phyloP scores from a whole-genome alignment of 345 rosid genomes.

The Lepidium aucheri region DNA sequence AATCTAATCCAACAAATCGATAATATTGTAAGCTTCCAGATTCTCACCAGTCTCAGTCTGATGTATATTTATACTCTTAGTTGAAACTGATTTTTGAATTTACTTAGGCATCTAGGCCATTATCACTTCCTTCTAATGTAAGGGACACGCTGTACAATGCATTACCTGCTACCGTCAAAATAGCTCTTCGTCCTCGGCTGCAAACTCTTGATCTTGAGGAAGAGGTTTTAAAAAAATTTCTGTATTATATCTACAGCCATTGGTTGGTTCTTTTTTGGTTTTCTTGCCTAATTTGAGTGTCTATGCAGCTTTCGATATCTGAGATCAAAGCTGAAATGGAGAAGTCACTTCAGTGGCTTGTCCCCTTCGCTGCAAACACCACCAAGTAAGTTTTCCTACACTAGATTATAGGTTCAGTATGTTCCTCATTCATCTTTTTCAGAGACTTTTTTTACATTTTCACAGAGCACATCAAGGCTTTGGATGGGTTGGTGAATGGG shows the following conservation, averaged over 20 bases:
- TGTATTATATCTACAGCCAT: background rate
- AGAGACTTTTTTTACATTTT: background rate
- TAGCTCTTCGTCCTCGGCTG: constrained; percentile 49
- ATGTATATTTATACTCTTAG: background rate
- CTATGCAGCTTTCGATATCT: constrained; percentile 46
- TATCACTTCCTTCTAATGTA: constrained; percentile 53
- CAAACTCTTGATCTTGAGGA: constrained; percentile 43
- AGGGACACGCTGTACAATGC: constrained; percentile 64
- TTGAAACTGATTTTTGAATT: constrained; percentile 7
- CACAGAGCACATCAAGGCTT: constrained; percentile 87
- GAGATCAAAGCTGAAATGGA: constrained; percentile 81
- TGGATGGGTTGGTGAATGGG: constrained; percentile 99
- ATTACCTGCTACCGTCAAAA: constrained; percentile 57
- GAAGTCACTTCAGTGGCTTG: constrained; percentile 79
- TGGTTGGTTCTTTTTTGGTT: background rate
- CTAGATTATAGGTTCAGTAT: background rate
- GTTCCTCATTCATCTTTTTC: constrained; percentile 10
- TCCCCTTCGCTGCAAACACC: constrained; percentile 72
- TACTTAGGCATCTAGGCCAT: constrained; percentile 64
- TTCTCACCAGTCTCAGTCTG: background rate
- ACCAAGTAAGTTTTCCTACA: constrained; percentile 47
- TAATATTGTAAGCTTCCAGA: constrained; percentile 54
- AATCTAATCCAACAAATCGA: constrained; percentile 80
- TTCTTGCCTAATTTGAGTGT: constrained; percentile 1
- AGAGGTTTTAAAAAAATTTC: constrained; percentile 39